Evolutionary conservation across 192 early-diverging fungal species (phyloP), one percentile per base, ranked within the genome.

Genomic region (Coemansia sp.): DNA sequence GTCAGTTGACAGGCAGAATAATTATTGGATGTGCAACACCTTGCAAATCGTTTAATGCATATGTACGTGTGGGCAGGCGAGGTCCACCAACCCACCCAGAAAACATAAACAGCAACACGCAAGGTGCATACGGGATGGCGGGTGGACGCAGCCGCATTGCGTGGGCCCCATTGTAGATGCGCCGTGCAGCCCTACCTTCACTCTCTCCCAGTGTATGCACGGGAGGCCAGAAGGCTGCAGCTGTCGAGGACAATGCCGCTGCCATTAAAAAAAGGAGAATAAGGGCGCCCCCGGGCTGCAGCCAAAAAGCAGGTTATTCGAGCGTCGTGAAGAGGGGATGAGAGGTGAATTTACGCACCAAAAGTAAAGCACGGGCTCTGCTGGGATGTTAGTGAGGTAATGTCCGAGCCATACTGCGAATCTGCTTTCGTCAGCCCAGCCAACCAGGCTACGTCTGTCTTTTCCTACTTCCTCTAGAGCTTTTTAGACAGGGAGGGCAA

Each of bases 1-100:
- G 46, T 49, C 46, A 49, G 46, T 49, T 49, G 46, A 27, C 24
- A 49, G 24, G 24, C 12, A 6, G 4, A 53, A 6, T 17, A 32
- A 53, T 53, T 31, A 29, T 53, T 53, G 51, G 51, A 53, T 32
- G 29, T 32, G 29, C 51, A 53, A 53, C 25, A 17, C 17, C 15
- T 31, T 53, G 51, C 27, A 53, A 53, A 53, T 53, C 51, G 51
- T 29, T 53, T 53, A 53, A 53, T 53, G 51, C 51, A 53, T 53
- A 53, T 53, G 51, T 32, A 22, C 29, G 51, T 53, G 51, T 53
- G 51, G 14, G 51, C 51, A 31, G 51, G 27, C 51, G 51, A 53
- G 29, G 27, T 31, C 29, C 6, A 14, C 22, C 51, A 25, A 53
- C 25, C 27, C 27, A n/a, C 27, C 27, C 14, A 53, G 43, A 51